Evolutionary conservation across 2,329 filamentous ascomycete genomes (phyloP), one percentile per base, ranked within the genome.

Genomic region (Colletotrichum gloeosporioides): DNA sequence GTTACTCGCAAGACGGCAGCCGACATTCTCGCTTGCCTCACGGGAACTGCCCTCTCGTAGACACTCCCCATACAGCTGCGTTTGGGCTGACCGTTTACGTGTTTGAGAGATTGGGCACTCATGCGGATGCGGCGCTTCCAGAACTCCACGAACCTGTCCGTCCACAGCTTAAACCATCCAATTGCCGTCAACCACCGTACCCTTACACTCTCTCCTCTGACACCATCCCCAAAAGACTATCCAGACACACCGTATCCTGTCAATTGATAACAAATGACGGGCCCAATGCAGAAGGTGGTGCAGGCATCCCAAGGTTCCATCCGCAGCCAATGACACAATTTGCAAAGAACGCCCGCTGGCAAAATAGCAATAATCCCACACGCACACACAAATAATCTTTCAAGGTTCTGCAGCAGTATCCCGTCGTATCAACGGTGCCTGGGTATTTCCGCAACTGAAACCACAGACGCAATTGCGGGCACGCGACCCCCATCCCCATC

Each of bases 401-500:
- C 18, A 49, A 49, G 44, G 44, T 49, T 49, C 44, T 49, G 44
- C 44, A 49, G 44, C 39, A 49, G 39, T 18, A 49, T 12, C 18
- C 16, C 36, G 16, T 6, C 16, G 8, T 44, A 12, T 49, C 44
- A 18, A 49, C 44, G 44, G 44, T 49, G 18, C 18, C 22, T 36
- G 31, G 22, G 22, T 18, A 72, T 72, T 66, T 67, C 61, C 27
- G 55, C 18, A 67, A 62, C 55, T 64, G 70, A 76, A 65, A 69
- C 65, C 63, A 22, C 16, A 34, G 44, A 59, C 39, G 34, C 63
- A 67, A 63, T 75, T 72, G 69, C 70, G 57, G 69, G 57, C 73
- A 76, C 73, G 64, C 70, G 64, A 73, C 70, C 73, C 49, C 70
- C 69, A 49, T 68, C 39, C 39, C 27, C 62, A 18, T 68, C 55